These are phyloP conservation scores for Heritiera fomes DNA, from an alignment of 345 rosid genomes.

Conservation along the genomic window DNA sequence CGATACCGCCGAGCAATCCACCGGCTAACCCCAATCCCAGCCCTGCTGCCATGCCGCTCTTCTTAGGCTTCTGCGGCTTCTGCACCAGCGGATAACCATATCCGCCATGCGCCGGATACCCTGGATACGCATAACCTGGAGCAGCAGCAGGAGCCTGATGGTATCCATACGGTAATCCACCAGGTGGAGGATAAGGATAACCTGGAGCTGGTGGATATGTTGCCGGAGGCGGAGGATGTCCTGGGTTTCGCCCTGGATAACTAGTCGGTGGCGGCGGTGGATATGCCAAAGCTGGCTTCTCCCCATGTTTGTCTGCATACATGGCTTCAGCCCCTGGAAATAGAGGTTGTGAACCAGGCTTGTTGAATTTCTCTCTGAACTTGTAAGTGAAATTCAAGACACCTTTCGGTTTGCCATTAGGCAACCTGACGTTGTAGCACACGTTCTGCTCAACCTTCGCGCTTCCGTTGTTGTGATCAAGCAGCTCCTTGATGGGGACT, in stretches of 20 bases:
- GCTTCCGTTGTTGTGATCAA: slow-evolving; percentile 14
- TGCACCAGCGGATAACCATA: slow-evolving; percentile 27
- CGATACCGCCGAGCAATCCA: slow-evolving; percentile 46
- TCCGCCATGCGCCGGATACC: slow-evolving; percentile 35
- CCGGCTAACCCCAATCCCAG: slow-evolving; percentile 44
- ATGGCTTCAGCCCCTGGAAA: not conserved
- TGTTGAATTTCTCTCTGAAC: slow-evolving; percentile 40
- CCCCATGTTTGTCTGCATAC: not conserved
- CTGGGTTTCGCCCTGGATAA: slow-evolving; percentile 24
- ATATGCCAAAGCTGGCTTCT: slow-evolving; percentile 33
- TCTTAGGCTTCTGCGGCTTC: slow-evolving; percentile 24
- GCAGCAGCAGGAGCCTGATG: not conserved
- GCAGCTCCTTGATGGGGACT: slow-evolving; percentile 46
- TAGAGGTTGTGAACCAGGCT: slow-evolving; percentile 12
- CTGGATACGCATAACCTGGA: slow-evolving; percentile 11
- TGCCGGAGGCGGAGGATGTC: not conserved
- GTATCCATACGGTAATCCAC: slow-evolving; percentile 14
- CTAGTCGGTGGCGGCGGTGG: slow-evolving; percentile 23
- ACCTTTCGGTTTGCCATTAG: slow-evolving; percentile 45
- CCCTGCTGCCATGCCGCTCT: slow-evolving; percentile 21
- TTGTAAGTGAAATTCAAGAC: slow-evolving; percentile 37
- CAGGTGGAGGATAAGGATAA: slow-evolving; percentile 12
- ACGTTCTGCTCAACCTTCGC: not conserved
- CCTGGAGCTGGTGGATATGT: slow-evolving; percentile 24
- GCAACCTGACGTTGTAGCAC: slow-evolving; percentile 19